These are phyloP conservation scores for Conticribra weissflogii DNA, from an alignment of 108 stramenopile species.

Conservation along the genomic window DNA sequence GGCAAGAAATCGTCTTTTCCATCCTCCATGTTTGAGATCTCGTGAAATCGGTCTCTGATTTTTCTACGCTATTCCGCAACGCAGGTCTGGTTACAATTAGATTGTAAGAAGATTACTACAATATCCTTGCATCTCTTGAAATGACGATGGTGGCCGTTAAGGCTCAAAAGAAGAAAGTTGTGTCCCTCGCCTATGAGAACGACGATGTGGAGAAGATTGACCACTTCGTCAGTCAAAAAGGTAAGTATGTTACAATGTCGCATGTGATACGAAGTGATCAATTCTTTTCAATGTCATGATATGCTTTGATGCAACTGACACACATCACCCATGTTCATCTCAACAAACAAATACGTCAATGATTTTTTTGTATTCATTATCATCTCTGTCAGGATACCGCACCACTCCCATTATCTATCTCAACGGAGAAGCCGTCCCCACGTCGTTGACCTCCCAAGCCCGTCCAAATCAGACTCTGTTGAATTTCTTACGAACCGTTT, in stretches of 20 bases:
- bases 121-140: too few species aligned
- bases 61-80: too few species aligned
- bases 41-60: too few species aligned
- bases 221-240: constrained; percentile 51
- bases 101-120: too few species aligned
- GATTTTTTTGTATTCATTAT: background rate
- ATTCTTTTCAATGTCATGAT: background rate
- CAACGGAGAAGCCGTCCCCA: constrained; percentile 68
- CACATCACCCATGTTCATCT: too few species aligned
- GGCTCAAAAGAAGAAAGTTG: background rate
- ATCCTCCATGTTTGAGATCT: too few species aligned
- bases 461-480: constrained; percentile 78
- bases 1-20: too few species aligned
- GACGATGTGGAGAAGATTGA: constrained; percentile 58
- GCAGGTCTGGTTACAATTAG: too few species aligned
- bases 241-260: constrained; percentile 12
- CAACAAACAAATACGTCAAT: background rate
- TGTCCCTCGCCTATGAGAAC: constrained; percentile 60
- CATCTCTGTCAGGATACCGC: constrained; percentile 45
- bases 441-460: constrained; percentile 51
- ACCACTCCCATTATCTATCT: constrained; percentile 75
- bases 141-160: too few species aligned
- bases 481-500: constrained; percentile 65
- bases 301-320: too few species aligned
- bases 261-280: background rate